phyloP scores from a whole-genome alignment of 495 filamentous ascomycete species.

The Chaetomium tenue region DNA sequence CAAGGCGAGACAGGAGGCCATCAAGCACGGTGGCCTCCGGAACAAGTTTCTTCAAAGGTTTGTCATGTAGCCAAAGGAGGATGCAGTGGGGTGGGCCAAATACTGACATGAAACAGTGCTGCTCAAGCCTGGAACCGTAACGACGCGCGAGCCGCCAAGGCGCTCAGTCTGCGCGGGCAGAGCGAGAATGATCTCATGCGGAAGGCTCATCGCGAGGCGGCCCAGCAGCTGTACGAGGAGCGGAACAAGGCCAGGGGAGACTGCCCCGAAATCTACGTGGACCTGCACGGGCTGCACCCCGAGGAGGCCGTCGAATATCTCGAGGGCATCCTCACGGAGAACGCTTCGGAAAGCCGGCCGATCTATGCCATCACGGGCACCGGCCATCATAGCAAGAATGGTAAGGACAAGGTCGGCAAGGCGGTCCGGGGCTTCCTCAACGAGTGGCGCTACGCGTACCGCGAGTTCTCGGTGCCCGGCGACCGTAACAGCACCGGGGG shows the following conservation, averaged over 20 bases:
- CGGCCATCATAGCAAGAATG: constrained; percentile 96
- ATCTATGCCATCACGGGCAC: constrained; percentile 96
- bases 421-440: constrained; percentile 86
- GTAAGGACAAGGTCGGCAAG: constrained; percentile 98
- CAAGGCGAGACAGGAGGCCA: constrained; percentile 88
- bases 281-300: constrained; percentile 93
- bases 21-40: constrained; percentile 90
- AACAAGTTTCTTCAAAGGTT: constrained; percentile 98
- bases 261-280: constrained; percentile 80
- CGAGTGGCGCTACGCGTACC: constrained; percentile 93
- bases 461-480: constrained; percentile 93
- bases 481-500: constrained; percentile 88
- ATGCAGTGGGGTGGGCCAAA: background rate
- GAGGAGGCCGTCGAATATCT: constrained; percentile 97
- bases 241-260: constrained; percentile 70
- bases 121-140: constrained; percentile 99
- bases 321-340: constrained; percentile 79
- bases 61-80: background rate
- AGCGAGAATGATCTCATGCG: constrained; percentile 96
- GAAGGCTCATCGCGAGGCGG: constrained; percentile 93
- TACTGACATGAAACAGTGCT: constrained; percentile 58
- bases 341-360: constrained; percentile 66
- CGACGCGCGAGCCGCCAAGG: constrained; percentile 94
- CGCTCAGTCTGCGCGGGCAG: constrained; percentile 87
- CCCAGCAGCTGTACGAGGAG: constrained; percentile 87